Evolutionary conservation across 768 basidiomycete species (phyloP), one percentile per base, ranked within the genome.

Genomic region (Rhodosporidiobolus sp.): DNA sequence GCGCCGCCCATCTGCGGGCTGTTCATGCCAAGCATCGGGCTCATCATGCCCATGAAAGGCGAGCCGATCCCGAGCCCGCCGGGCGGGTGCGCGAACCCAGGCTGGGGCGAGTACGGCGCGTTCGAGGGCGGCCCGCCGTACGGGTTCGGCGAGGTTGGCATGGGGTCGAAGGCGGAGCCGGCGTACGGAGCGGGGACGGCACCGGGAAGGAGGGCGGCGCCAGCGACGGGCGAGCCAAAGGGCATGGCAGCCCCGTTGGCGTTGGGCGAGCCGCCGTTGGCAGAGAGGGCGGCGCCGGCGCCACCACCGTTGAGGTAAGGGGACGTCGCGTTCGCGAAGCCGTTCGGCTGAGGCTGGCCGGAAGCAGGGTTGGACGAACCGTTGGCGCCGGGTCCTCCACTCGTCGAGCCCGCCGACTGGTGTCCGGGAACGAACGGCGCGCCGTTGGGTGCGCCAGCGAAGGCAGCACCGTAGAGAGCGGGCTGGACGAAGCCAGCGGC

Each of bases 11-110:
- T 50, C 28, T 67, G 66, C 17, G 69, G 69, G 38, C 66, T 68
- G 9, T 43, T 53, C 62, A 70, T 67, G 30, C 63, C 65, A 38
- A 71, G 34, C 60, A 69, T 65, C 0, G 72, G 72, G 43, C 54
- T 56, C 73, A 74, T 69, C 73, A 74, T 69, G 9, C 59, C 59
- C 70, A 75, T 65, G 70, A 55, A 76, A 4, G 74, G 65, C 17
- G 46, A 54, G 48, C 57, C 55, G 14, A 65, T 54, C 3, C 67
- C 62, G 46, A 72, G 59, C 2, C 65, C 69, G 38, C 55, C 56
- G 24, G 55, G 45, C 8, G n/a, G n/a, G n/a, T n/a, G n/a, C n/a
- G 28, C 63, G 20, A 59, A 67, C 14, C 57, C 57, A 5, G 63
- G 58, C 34, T 32, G 45, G 53, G 70, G 65, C 28, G 65, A 57